Base-by-base conservation (phyloP, 2,329 filamentous ascomycete species). In the Phialophora tarda region DNA sequence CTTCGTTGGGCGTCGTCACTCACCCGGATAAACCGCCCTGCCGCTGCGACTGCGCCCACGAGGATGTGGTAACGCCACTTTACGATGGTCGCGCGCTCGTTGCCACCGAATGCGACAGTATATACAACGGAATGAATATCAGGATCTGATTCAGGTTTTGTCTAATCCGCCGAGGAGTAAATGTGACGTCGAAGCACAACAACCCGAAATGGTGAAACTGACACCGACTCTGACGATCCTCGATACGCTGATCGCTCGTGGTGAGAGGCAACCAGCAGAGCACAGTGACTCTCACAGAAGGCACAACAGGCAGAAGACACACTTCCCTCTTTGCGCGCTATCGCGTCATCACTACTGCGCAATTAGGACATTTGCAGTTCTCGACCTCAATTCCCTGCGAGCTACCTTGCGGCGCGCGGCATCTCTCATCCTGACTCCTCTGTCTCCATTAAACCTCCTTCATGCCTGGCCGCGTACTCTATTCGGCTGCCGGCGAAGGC, bases 191-290 rank as follows among this genome's bases (percentile, higher is more conserved):
- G 41, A n/a, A 48, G 26, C 32, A 59, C 26, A 59, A 59, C 30
- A 59, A 59, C 57, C 41, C 38, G 48, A 32, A 61, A 54, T 61
- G 48, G 28, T 61, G 47, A 61, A 53, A 61, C 59, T 44, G 38
- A 17, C 38, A 44, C 47, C 32, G 56, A 23, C 23, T 17, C 38
- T 44, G 48, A 55, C 57, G 56, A 64, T 64, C 62, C 28, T 61
- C 30, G 50, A 63, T 23, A 38, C 32, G 41, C n/a, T n/a, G 23
- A 54, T 59, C 44, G 17, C 23, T 24, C 30, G 55, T 59, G 62
- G 55, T 59, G 48, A 60, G 62, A 64, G 54, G 62, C 62, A 59
- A 59, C 62, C 54, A 54, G 32, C 23, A 34, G n/a, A 21, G 5
- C 10, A 17, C 26, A 60, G 26, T 30, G 14, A 34, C 34, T 28